These are phyloP conservation scores for Sphagnurus paluster DNA, from an alignment of 1,284 basidiomycete genomes.

Conservation along the genomic window DNA sequence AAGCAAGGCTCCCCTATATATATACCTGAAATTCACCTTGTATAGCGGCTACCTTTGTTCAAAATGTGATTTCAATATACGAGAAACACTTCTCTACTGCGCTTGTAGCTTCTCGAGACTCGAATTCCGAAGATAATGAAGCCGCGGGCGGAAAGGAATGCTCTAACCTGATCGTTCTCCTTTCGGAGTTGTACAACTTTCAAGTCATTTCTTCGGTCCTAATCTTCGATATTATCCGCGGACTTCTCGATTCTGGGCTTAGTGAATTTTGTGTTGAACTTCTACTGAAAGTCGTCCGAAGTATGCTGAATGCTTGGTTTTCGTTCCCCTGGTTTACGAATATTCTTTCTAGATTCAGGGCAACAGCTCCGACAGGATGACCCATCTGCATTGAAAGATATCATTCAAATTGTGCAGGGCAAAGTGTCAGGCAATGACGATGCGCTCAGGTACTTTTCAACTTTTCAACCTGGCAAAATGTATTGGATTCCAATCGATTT, in stretches of 20 bases:
- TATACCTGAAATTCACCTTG: not conserved
- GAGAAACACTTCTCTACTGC: slow-evolving; percentile 52
- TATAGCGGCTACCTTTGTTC: slow-evolving; percentile 77
- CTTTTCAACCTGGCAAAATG: too few relatives aligned
- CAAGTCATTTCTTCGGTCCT: slow-evolving; percentile 88
- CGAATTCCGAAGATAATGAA: slow-evolving; percentile 18
- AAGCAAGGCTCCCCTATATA: slow-evolving; percentile 21
- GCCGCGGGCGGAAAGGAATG: slow-evolving; percentile 74
- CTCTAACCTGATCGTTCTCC: slow-evolving; percentile 84
- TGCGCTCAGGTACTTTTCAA: slow-evolving; percentile 71
- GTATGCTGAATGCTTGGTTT: slow-evolving; percentile 46
- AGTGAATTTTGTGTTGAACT: slow-evolving; percentile 86
- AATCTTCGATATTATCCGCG: slow-evolving; percentile 88
- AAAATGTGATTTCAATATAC: slow-evolving; percentile 66
- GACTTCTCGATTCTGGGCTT: slow-evolving; percentile 67
- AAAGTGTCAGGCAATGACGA: slow-evolving; percentile 62
- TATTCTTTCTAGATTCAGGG: slow-evolving; percentile 64
- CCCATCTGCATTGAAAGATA: slow-evolving; percentile 80
- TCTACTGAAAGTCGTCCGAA: slow-evolving; percentile 82
- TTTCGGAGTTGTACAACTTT: slow-evolving; percentile 95
- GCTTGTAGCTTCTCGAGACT: slow-evolving; percentile 20
- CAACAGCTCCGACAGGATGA: slow-evolving; percentile 88
- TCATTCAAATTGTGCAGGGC: slow-evolving; percentile 80
- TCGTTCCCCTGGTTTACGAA: not conserved
- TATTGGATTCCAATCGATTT: too few relatives aligned